Base-by-base conservation (phyloP, 768 basidiomycete genomes). In the Leucocoprinus leucothites region DNA sequence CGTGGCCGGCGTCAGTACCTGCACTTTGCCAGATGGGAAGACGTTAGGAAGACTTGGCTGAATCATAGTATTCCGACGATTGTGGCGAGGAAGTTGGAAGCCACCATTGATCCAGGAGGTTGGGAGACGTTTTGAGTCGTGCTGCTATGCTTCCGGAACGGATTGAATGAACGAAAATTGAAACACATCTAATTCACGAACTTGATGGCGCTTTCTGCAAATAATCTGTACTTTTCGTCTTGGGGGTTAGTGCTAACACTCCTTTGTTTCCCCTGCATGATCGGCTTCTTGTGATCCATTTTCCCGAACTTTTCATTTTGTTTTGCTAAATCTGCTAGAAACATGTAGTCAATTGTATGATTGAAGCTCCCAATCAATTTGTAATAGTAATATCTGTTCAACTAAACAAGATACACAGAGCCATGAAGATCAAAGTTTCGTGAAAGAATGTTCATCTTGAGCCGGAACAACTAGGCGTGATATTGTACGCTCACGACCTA, bases 21-120 rank as follows among this genome's bases (percentile, higher is more conserved):
- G 7, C 93, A 98, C 64, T 76, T 78, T 45, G 84, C 86, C 1
- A 77, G 97, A 24, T 90, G 91, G 85, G 95, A 98, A 64, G 96
- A 98, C 51, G 78, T 96, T 36, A 82, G 95, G 25, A 91, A 88
- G 73, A 82, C 80, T 0, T 99, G 97, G 97, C 76, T 98, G 25
- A 82, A 81, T 50, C 94, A 98, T 57, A 86, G 87, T 9, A 88
- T 98, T 43, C 93, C 96, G 2, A 95, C 91, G 2, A 75, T 91
- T 35, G 88, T 96, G 21, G 92, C 97, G 2, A 78, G 97, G 48
- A 91, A 91, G 67, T 65, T 98, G 56, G 96, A 98, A 67, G 81
- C 89, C 59, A 84, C 84, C 13, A 78, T 92, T 14, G 95, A 97
- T 66, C 86, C 81, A 26, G 93, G 95, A n/a, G 94, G 94, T 19